Evolutionary conservation across 768 basidiomycete species (phyloP).

Genomic region (Calocera viscosa): DNA sequence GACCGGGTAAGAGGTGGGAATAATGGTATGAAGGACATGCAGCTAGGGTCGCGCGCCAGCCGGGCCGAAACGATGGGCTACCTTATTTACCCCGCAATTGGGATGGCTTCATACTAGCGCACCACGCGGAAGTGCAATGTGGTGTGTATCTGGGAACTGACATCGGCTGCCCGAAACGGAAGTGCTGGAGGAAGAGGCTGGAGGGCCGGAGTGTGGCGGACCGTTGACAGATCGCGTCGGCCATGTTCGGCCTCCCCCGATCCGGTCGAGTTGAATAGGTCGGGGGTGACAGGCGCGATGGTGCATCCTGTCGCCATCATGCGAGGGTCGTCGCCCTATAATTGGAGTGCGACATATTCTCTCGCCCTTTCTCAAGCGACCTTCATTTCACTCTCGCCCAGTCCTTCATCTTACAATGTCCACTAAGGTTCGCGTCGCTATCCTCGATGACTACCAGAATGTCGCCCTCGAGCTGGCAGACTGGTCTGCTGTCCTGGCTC

Average conservation of each 20-base stretch:
- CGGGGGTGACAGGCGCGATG: too few species aligned
- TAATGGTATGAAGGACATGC: conserved; percentile 16
- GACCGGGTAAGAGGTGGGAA: conserved; percentile 44
- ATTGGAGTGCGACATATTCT: background rate
- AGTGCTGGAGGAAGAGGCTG: too few species aligned
- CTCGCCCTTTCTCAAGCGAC: background rate
- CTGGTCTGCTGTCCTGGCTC: conserved; percentile 38
- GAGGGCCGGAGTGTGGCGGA: too few species aligned
- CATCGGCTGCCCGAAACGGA: too few species aligned
- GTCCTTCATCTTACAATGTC: background rate
- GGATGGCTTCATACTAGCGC: too few species aligned
- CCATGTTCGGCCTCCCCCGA: background rate
- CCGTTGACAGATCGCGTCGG: background rate
- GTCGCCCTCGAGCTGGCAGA: conserved; percentile 42
- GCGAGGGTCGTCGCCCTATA: background rate
- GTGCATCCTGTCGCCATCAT: background rate
- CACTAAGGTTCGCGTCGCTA: conserved; percentile 32
- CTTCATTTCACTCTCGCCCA: background rate
- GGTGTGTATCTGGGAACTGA: too few species aligned
- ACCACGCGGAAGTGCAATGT: too few species aligned
- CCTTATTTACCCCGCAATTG: too few species aligned
- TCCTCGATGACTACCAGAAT: conserved; percentile 51
- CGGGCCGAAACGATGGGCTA: too few species aligned
- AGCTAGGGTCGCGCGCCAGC: too few species aligned
- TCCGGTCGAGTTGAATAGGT: too few species aligned